Conservation (phyloP, 768 basidiomycete species). For the Kwoniella sp. region DNA sequence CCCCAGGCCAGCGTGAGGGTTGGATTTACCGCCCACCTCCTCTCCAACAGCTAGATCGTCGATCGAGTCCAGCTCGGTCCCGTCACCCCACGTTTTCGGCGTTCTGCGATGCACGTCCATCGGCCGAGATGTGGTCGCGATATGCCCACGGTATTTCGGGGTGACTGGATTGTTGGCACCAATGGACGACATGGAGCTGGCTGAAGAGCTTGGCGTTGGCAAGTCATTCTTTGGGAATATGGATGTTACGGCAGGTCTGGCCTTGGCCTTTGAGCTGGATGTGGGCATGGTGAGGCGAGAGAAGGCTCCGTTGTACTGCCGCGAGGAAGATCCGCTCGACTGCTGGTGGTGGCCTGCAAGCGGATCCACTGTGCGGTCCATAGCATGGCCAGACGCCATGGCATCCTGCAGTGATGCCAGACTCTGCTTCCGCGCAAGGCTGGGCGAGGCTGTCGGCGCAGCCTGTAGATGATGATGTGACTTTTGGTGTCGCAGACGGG, state of each 20-base stretch:
- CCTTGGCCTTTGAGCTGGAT: slow-evolving; percentile 64
- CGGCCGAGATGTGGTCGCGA: no score
- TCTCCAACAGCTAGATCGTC: slow-evolving; percentile 84
- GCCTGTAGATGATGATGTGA: slow-evolving; percentile 34
- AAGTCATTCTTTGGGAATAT: slow-evolving; percentile 57
- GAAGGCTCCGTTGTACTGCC: slow-evolving; percentile 24
- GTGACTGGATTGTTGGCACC: no score
- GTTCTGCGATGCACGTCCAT: slow-evolving; percentile 13
- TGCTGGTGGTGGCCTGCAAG: not conserved
- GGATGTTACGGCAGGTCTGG: slow-evolving; percentile 69
- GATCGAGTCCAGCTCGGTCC: slow-evolving; percentile 80
- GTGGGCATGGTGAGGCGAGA: slow-evolving; percentile 77
- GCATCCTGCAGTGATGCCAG: slow-evolving; percentile 40
- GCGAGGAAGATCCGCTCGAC: not conserved
- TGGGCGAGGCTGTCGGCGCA: slow-evolving; percentile 25
- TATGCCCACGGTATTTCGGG: no score
- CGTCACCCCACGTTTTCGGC: slow-evolving; percentile 53
- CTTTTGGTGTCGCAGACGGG: slow-evolving; percentile 45
- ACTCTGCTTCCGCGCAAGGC: slow-evolving; percentile 37
- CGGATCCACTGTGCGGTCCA: slow-evolving; percentile 6
- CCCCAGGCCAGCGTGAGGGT: slow-evolving; percentile 2
- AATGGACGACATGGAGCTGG: slow-evolving; percentile 13
- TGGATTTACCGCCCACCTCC: slow-evolving; percentile 61
- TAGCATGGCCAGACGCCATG: no score
- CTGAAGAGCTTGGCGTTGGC: slow-evolving; percentile 11